Evolutionary conservation across 1,139 yeast genomes (phyloP).

Genomic region (Debaryomyces udenii): DNA sequence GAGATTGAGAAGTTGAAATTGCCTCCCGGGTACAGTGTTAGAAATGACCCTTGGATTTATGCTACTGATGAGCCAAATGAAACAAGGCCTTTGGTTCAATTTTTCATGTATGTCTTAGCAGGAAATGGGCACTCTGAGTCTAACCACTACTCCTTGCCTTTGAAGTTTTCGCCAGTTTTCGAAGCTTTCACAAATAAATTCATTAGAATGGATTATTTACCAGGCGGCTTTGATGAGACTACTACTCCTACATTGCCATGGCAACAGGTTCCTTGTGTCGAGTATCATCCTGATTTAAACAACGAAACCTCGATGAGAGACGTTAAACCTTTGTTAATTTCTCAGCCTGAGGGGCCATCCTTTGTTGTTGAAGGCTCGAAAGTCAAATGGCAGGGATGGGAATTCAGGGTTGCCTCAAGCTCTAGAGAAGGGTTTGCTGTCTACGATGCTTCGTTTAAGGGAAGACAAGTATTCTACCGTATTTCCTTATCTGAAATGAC

Average conservation of each 20-base stretch:
- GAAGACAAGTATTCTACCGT: conserved; percentile 80
- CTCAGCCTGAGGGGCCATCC: conserved; percentile 88
- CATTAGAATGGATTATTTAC: conserved; percentile 77
- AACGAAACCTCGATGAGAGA: conserved; percentile 58
- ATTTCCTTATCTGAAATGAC: conserved; percentile 85
- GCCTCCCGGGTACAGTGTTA: conserved; percentile 58
- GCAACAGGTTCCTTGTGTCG: conserved; percentile 63
- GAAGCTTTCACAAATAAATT: conserved; percentile 67
- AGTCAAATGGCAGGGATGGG: conserved; percentile 90
- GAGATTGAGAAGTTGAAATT: conserved; percentile 66
- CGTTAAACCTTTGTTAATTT: conserved; percentile 73
- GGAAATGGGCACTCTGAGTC: conserved; percentile 73
- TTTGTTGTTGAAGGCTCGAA: conserved; percentile 65
- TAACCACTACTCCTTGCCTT: conserved; percentile 82
- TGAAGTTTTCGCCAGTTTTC: conserved; percentile 81
- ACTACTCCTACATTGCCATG: conserved; percentile 62
- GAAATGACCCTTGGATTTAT: conserved; percentile 87
- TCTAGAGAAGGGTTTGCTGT: conserved; percentile 85
- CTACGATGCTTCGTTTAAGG: conserved; percentile 78
- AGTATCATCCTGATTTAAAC: conserved; percentile 74
- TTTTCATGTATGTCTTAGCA: conserved; percentile 76
- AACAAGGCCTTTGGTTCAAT: conserved; percentile 65
- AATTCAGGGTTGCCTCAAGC: conserved; percentile 72
- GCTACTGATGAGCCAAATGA: conserved; percentile 73
- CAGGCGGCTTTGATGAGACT: conserved; percentile 69